Conservation (phyloP, 1,284 basidiomycete species). For the Ustilago nuda region DNA sequence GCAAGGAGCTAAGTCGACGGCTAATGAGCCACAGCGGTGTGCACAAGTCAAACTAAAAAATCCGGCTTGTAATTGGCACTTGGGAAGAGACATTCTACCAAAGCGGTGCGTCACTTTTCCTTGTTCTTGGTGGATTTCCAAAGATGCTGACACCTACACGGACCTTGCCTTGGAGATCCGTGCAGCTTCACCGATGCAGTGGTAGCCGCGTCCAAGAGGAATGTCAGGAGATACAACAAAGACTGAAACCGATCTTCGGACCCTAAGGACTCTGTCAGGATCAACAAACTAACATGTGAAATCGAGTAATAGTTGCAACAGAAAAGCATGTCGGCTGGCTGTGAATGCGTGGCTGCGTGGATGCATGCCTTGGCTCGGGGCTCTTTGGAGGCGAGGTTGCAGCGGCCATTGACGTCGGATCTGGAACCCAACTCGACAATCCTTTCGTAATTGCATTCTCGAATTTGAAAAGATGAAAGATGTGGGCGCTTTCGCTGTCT, state of each 20-base stretch:
- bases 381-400: slow-evolving; percentile 8
- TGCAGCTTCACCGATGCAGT: slow-evolving; percentile 13
- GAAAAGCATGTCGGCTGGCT: neutral
- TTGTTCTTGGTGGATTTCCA: neutral
- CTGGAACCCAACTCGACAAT: slow-evolving; percentile 9
- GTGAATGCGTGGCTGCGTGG: slow-evolving; percentile 1
- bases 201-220: neutral
- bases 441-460: neutral
- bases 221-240: neutral
- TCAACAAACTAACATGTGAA: neutral
- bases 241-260: too few species aligned
- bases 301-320: neutral
- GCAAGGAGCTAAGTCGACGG: slow-evolving; percentile 1
- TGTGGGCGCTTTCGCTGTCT: neutral
- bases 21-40: slow-evolving; percentile 3
- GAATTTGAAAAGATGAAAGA: neutral
- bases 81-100: neutral
- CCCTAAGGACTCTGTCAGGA: neutral
- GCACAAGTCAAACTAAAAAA: neutral
- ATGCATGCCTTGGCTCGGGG: slow-evolving; percentile 19
- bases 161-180: slow-evolving; percentile 33
- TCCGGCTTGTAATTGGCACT: neutral
- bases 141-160: slow-evolving; percentile 4
- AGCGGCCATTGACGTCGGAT: slow-evolving; percentile 11
- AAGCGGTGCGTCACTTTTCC: neutral